Percentiles rank a stretch among this genome's conserved stretches.
These are phyloP conservation scores for Boletus barrowsii DNA, from an alignment of 768 basidiomycete genomes.

Conservation along the genomic window DNA sequence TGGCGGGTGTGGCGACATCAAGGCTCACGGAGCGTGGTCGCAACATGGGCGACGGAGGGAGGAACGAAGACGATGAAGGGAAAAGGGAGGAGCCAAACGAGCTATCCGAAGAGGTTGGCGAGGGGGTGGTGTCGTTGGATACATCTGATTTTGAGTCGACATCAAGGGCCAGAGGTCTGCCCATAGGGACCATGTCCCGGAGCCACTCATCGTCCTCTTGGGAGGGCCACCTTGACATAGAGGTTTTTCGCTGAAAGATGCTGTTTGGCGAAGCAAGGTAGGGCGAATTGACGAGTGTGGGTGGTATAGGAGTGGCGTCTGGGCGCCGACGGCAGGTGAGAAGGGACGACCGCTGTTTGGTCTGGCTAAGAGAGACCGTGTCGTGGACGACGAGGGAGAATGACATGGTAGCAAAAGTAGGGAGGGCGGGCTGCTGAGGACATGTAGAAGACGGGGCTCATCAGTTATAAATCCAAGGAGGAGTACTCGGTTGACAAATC, in stretches of 20 bases:
- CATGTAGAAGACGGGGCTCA: background rate
- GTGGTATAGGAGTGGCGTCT: conserved; percentile 51
- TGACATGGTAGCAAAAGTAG: conserved; percentile 11
- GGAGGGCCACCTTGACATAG: conserved; percentile 38
- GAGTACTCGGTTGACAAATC: conserved; percentile 25
- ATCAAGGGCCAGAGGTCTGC: conserved; percentile 8
- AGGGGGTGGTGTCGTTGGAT: conserved; percentile 9
- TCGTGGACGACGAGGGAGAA: conserved; percentile 13
- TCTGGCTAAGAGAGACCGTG: conserved; percentile 1
- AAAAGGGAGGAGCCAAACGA: conserved; percentile 6
- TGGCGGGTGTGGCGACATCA: conserved; percentile 14
- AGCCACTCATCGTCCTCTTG: conserved; percentile 60
- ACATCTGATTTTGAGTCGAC: conserved; percentile 18
- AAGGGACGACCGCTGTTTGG: conserved; percentile 18
- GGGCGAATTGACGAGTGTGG: conserved; percentile 53
- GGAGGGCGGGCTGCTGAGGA: conserved; percentile 10
- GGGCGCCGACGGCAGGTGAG: conserved; percentile 23
- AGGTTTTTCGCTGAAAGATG: conserved; percentile 41
- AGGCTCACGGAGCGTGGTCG: conserved; percentile 23
- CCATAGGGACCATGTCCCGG: conserved; percentile 55
- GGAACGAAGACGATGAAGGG: conserved; percentile 13
- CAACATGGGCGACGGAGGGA: conserved; percentile 20
- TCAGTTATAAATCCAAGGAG: conserved; percentile 18
- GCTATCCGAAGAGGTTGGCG: conserved; percentile 24
- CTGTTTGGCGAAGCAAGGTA: conserved; percentile 50